Evolutionary conservation across 176 grass and related monocot genomes (phyloP).

Genomic region (Typha latifolia): DNA sequence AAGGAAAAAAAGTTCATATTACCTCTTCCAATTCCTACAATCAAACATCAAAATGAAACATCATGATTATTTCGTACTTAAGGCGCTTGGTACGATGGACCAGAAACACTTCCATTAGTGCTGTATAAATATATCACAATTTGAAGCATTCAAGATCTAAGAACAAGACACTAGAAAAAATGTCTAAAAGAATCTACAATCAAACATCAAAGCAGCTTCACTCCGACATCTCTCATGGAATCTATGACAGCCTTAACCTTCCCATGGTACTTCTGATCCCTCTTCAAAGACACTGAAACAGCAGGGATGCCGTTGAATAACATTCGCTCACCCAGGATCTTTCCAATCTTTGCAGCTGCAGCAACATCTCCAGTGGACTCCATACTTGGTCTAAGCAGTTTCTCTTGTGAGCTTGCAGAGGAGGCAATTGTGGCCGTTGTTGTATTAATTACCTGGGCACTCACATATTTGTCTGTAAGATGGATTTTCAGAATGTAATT

Average conservation of each 20-base stretch:
- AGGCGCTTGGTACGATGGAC: too few species aligned
- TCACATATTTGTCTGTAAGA: slow-evolving; percentile 64
- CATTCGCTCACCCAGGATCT: slow-evolving; percentile 62
- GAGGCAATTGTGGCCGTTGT: slow-evolving; percentile 43
- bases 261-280: slow-evolving; percentile 77
- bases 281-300: slow-evolving; percentile 53
- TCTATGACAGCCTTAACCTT: slow-evolving; percentile 74
- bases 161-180: too few species aligned
- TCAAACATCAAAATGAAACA: too few species aligned
- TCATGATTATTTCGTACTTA: too few species aligned
- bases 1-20: too few species aligned
- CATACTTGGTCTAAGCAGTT: slow-evolving; percentile 49
- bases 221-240: slow-evolving; percentile 57
- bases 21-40: too few species aligned
- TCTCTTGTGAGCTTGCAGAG: slow-evolving; percentile 70
- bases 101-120: too few species aligned
- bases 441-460: slow-evolving; percentile 55
- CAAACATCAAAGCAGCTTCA: slow-evolving; percentile 42
- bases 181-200: background rate
- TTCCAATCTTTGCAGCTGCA: slow-evolving; percentile 61
- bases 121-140: too few species aligned
- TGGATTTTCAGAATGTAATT: slow-evolving; percentile 69
- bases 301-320: slow-evolving; percentile 67
- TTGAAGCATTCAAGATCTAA: too few species aligned
- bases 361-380: slow-evolving; percentile 57